These are phyloP conservation scores for Circinella umbellata DNA, from an alignment of 371 early-diverging fungal genomes.

Conservation along the genomic window DNA sequence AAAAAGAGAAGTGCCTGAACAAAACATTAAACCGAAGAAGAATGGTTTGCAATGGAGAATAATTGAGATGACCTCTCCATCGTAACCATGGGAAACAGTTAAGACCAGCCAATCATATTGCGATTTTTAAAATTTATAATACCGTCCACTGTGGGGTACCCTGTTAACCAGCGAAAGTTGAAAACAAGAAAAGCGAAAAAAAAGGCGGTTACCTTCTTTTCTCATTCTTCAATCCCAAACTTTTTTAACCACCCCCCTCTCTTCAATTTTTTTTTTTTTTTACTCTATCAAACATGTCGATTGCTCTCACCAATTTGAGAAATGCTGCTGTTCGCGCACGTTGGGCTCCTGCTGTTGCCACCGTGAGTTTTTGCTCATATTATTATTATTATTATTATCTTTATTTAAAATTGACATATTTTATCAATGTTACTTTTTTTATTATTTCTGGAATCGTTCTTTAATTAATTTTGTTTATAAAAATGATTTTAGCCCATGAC, in stretches of 20 bases:
- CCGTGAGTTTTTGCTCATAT: conserved; percentile 15
- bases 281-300: conserved; percentile 5
- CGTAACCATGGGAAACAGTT: background rate
- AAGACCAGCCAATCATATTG: background rate
- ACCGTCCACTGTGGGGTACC: background rate
- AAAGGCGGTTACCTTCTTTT: background rate
- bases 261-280: background rate
- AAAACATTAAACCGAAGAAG: too few species aligned
- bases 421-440: too few species aligned
- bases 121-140: background rate
- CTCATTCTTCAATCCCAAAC: background rate
- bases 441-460: too few species aligned
- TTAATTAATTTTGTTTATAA: background rate
- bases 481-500: conserved; percentile 33
- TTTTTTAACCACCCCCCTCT: conserved; percentile 7
- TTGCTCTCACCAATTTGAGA: conserved; percentile 27
- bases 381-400: background rate
- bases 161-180: background rate
- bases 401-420: background rate
- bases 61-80: background rate
- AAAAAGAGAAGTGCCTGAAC: too few species aligned
- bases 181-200: background rate
- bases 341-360: conserved; percentile 22
- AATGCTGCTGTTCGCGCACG: conserved; percentile 21
- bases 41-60: background rate